Evolutionary conservation across 75 land plant species (phyloP).

Genomic region (Selaginella tamariscina): DNA sequence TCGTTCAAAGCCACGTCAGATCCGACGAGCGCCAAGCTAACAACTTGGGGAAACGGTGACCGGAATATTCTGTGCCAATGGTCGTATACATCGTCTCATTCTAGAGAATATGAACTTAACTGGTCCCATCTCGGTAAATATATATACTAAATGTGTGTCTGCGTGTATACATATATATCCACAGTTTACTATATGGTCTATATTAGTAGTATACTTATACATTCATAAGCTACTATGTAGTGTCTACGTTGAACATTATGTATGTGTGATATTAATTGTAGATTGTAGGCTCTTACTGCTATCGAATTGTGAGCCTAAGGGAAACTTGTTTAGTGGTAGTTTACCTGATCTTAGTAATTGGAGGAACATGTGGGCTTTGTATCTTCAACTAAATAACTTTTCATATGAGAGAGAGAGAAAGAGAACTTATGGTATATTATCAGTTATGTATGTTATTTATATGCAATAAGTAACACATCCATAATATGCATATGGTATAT

Average conservation of each 20-base stretch:
- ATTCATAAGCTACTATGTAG: no score
- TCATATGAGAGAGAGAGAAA: no score
- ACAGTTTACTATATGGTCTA: no score
- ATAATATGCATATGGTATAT: no score
- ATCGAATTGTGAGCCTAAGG: slow-evolving; percentile 30
- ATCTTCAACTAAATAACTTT: slow-evolving; percentile 40
- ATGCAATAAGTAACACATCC: no score
- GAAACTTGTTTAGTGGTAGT: slow-evolving; percentile 33
- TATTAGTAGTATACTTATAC: no score
- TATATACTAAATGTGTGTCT: no score
- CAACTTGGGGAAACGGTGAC: neutral
- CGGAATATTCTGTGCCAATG: slow-evolving; percentile 30
- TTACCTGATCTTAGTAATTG: slow-evolving; percentile 29
- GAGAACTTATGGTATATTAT: no score
- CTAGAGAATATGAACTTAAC: slow-evolving; percentile 32
- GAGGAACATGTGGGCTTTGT: slow-evolving; percentile 37
- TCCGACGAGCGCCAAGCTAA: neutral
- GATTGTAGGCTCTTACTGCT: slow-evolving; percentile 25
- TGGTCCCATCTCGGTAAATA: slow-evolving; percentile 31
- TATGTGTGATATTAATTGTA: no score
- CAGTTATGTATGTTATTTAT: no score
- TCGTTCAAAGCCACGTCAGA: slow-evolving; percentile 18
- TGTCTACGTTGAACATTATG: no score
- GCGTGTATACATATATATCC: no score
- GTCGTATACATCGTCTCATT: slow-evolving; percentile 34